Evolutionary conservation across 768 basidiomycete species (phyloP), one percentile per base, ranked within the genome.

Genomic region (Plicaturopsis crispa): DNA sequence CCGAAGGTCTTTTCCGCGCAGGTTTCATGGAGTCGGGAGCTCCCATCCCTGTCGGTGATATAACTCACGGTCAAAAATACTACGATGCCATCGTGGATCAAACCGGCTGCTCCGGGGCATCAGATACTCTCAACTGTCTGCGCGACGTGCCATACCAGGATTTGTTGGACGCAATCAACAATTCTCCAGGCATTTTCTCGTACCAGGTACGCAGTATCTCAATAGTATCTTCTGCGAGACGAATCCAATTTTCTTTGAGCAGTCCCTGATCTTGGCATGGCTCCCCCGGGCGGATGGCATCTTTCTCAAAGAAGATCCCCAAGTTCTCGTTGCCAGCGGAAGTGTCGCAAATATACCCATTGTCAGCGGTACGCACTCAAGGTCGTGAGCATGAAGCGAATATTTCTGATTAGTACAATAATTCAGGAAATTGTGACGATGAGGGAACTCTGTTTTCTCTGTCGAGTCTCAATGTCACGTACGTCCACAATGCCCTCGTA

Each of bases 401-500:
- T 4, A 4, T n/a, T 20, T 4, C 1, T 24, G 23, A 24, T 31
- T 13, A 21, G 31, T 30, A 6, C 38, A 6, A 20, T 6, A 14
- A 38, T 31, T 45, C 1, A 65, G 73, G 73, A 13, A 66, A 74
- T 43, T 66, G 63, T 43, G 73, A 79, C 35, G 79, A 80, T 38
- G 79, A 81, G 49, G 79, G 77, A 5, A 75, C 77, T 0, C 19
- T 70, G 0, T 74, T 74, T 47, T 59, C 70, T 3, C 44, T 70
- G 6, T 57, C 71, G 2, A 71, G 61, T 2, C 40, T 68, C 28
- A 75, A 76, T 38, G 42, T 73, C 39, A 74, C 71, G 72, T 71
- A 44, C 38, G 67, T n/a, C n/a, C n/a, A n/a, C 13, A 18, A 6
- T 5, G 8, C 6, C 18, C 36, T n/a, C 24, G 30, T 20, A 24